Conservation (phyloP, 495 filamentous ascomycete species). For the Annulohypoxylon nitens region DNA sequence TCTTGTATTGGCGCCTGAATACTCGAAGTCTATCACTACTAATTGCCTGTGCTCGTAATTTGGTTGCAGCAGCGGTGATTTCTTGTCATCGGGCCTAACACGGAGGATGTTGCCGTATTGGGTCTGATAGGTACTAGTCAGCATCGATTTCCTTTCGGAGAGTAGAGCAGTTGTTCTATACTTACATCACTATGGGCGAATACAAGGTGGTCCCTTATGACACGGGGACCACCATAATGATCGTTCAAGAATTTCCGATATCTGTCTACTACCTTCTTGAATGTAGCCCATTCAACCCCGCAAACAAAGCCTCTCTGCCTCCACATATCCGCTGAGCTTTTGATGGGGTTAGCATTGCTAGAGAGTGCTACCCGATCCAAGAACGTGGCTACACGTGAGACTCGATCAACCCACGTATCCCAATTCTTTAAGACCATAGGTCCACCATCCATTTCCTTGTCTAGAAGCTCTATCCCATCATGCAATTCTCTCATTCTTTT, state of each 20-base stretch:
- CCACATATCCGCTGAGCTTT: constrained; percentile 64
- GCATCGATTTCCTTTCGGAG: constrained; percentile 17
- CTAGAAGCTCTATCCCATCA: constrained; percentile 87
- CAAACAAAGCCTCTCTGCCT: constrained; percentile 80
- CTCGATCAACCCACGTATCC: constrained; percentile 92
- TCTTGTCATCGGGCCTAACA: constrained; percentile 81
- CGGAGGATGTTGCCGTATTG: constrained; percentile 99
- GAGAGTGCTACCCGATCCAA: constrained; percentile 74
- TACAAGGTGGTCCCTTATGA: constrained; percentile 79
- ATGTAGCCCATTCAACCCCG: constrained; percentile 85
- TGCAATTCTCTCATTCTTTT: constrained; percentile 98
- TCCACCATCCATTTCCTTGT: constrained; percentile 80
- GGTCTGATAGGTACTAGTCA: constrained; percentile 68
- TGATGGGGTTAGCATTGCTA: constrained; percentile 40
- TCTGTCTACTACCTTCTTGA: constrained; percentile 79
- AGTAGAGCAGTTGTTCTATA: constrained; percentile 23
- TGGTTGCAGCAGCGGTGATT: constrained; percentile 87
- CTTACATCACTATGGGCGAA: constrained; percentile 98
- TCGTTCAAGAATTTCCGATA: constrained; percentile 81
- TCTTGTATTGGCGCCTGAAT: constrained; percentile 88
- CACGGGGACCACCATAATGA: constrained; percentile 74
- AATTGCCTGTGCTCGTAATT: constrained; percentile 94
- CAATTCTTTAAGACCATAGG: constrained; percentile 91
- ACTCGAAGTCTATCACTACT: constrained; percentile 98
- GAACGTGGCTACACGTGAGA: constrained; percentile 80